Base-by-base conservation (phyloP, 2,329 filamentous ascomycete species). In the Sporothrix dimorphospora region DNA sequence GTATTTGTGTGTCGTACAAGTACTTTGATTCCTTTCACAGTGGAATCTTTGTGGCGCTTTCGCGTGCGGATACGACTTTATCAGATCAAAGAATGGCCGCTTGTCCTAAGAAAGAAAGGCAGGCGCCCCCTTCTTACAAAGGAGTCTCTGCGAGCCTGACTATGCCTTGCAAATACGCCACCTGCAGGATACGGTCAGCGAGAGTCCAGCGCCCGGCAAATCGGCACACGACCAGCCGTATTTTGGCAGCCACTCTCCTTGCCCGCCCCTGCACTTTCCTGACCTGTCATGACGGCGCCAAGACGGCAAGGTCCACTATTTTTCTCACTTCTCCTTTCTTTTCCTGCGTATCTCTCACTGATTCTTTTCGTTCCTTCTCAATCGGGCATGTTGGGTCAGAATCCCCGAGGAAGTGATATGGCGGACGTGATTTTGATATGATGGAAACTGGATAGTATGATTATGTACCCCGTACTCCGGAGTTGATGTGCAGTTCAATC, bases 221-320 rank as follows among this genome's bases (percentile, higher is more conserved):
- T 12, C 59, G 59, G 59, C 59, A 65, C 59, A 27, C 59, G 34
- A 45, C 38, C n/a, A 21, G 19, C 24, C 24, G 5, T 12, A 55
- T 7, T 14, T 4, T 16, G 30, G 30, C 30, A 34, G 30, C 30
- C 42, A 21, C 34, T 61, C 4, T 21, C 49, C 21, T 24, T 21
- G 8, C n/a, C n/a, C 57, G 8, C 7, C 9, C 19, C 2, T 24
- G 34, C 21, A 21, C 38, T 4, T 63, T 42, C 59, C 40, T 47
- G n/a, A 12, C 59, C n/a, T 65, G 61, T 9, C 61, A 65, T 65
- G 61, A 65, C 61, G 61, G 61, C 40, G 61, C 61, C 61, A 65
- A 65, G 61, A 65, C 61, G 61, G 59, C 11, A 14, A 9, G 40
- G 40, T 45, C 40, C 40, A 45, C 21, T 47, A 40, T 47, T 65